Conservation (phyloP, 164 flowering plant genomes). For the Cinnamomum chago region DNA sequence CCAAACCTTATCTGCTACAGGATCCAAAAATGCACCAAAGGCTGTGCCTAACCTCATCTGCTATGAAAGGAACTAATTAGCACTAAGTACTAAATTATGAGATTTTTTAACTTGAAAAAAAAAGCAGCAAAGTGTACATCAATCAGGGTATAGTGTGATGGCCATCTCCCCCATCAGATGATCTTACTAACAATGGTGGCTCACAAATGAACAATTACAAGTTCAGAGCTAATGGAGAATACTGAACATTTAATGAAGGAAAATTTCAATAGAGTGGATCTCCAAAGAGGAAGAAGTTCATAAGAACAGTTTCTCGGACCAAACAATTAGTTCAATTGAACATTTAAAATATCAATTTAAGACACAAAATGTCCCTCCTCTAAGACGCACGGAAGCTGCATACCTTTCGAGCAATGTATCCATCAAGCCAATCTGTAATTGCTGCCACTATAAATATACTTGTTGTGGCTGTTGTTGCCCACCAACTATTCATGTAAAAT, state of each 20-base stretch:
- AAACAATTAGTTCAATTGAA: too few relatives aligned
- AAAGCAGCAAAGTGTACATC: neutral
- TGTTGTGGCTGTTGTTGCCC: conserved; percentile 81
- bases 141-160: neutral
- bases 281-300: too few relatives aligned
- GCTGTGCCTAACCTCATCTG: conserved; percentile 84
- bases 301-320: too few relatives aligned
- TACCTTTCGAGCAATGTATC: conserved; percentile 93
- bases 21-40: conserved; percentile 99
- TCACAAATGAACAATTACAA: too few relatives aligned
- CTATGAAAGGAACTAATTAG: conserved; percentile 14
- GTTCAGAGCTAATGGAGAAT: too few relatives aligned
- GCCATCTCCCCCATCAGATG: too few relatives aligned
- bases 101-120: neutral
- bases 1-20: conserved; percentile 95
- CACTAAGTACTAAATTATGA: neutral
- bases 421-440: conserved; percentile 99
- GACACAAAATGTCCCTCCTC: neutral
- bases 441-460: conserved; percentile 88
- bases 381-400: neutral
- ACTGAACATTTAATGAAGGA: too few relatives aligned
- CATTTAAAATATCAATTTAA: too few relatives aligned
- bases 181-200: too few relatives aligned
- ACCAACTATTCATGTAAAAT: conserved; percentile 67
- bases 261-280: too few relatives aligned